A percentile compares a stretch with the other conserved stretches of the same genome.
These are phyloP conservation scores for Chaetomium tenue DNA, from an alignment of 495 filamentous ascomycete genomes.

Conservation along the genomic window DNA sequence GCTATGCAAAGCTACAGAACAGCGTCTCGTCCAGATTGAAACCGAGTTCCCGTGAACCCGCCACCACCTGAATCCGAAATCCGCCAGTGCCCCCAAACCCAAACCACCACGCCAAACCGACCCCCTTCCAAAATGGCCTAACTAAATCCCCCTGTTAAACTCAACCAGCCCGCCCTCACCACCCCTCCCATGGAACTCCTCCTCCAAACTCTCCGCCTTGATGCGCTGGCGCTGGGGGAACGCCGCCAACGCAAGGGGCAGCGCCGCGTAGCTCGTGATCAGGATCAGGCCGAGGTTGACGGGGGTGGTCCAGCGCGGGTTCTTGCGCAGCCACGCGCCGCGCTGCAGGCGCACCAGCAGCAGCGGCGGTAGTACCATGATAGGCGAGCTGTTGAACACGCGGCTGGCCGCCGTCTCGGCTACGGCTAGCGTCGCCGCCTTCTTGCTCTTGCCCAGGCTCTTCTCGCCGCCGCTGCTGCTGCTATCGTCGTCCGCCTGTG, in stretches of 20 bases:
- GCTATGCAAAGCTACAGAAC: background rate
- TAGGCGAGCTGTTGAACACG: constrained; percentile 88
- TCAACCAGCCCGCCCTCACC: constrained; percentile 74
- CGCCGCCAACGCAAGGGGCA: constrained; percentile 82
- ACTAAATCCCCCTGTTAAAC: constrained; percentile 93
- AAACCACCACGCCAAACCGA: background rate
- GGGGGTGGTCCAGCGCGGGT: constrained; percentile 69
- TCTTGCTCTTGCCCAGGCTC: constrained; percentile 78
- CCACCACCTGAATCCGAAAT: constrained; percentile 55
- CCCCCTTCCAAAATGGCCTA: constrained; percentile 34
- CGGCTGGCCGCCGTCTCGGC: constrained; percentile 85
- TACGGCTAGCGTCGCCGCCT: constrained; percentile 84
- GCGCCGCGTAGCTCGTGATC: constrained; percentile 73
- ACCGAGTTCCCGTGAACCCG: background rate
- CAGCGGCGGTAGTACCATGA: constrained; percentile 92
- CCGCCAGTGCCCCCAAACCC: constrained; percentile 64
- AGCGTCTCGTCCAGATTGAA: background rate
- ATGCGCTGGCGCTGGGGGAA: constrained; percentile 90
- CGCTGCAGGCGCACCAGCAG: constrained; percentile 78
- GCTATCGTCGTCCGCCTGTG: background rate
- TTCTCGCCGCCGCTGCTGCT: constrained; percentile 14
- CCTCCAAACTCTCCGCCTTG: constrained; percentile 67
- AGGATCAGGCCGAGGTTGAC: constrained; percentile 84
- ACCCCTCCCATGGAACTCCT: constrained; percentile 77
- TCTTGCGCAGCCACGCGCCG: constrained; percentile 67